These are phyloP conservation scores for Hygrophorus russula DNA, from an alignment of 768 basidiomycete genomes.

Conservation along the genomic window DNA sequence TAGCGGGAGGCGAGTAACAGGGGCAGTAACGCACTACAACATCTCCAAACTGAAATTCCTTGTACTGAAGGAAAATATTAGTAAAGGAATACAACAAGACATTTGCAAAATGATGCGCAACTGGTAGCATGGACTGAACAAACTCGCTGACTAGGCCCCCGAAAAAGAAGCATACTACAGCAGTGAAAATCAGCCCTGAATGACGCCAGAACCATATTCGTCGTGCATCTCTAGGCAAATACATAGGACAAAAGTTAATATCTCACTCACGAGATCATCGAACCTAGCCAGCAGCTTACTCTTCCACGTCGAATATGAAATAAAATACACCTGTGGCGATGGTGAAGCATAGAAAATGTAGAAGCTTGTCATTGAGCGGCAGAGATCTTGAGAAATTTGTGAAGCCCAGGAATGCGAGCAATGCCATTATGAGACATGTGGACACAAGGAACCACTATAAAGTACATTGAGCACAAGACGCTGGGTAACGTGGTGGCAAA, in stretches of 20 bases:
- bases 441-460: conserved; percentile 73
- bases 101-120: conserved; percentile 20
- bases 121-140: conserved; percentile 71
- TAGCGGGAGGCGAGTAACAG: conserved; percentile 4
- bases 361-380: conserved; percentile 68
- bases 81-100: not conserved
- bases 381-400: conserved; percentile 55
- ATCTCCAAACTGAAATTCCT: conserved; percentile 64
- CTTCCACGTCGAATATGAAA: conserved; percentile 81
- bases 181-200: conserved; percentile 56
- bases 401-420: conserved; percentile 68
- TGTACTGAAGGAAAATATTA: conserved; percentile 32
- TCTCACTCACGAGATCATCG: not conserved
- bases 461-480: not conserved
- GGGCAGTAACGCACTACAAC: conserved; percentile 36
- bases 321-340: conserved; percentile 75
- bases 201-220: conserved; percentile 85
- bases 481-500: not conserved
- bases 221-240: conserved; percentile 46
- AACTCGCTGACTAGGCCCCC: conserved; percentile 77
- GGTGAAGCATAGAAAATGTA: conserved; percentile 70
- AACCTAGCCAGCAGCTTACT: conserved; percentile 36
- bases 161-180: conserved; percentile 62
- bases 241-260: not conserved
- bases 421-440: conserved; percentile 54